Conservation (phyloP, 2,329 filamentous ascomycete genomes). For the Phoma sp. region DNA sequence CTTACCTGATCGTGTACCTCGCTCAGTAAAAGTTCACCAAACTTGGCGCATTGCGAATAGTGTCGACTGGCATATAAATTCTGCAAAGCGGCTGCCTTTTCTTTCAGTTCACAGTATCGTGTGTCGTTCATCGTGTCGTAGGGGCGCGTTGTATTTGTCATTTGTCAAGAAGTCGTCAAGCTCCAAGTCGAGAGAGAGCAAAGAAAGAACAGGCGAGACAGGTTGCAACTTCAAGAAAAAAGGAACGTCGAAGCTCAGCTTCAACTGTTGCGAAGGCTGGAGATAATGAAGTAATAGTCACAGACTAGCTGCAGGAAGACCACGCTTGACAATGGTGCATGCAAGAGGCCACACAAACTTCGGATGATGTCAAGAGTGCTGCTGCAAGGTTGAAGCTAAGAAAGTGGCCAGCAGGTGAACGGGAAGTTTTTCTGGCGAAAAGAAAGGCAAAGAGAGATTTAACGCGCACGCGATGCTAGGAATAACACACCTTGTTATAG, state of each 20-base stretch:
- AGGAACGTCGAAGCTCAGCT: slow-evolving; percentile 1
- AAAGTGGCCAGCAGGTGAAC: neutral
- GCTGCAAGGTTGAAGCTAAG: neutral
- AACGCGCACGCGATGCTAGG: slow-evolving; percentile 16
- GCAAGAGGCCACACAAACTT: slow-evolving; percentile 3
- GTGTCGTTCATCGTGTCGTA: slow-evolving; percentile 9
- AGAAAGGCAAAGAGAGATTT: slow-evolving; percentile 3
- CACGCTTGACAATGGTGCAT: slow-evolving; percentile 10
- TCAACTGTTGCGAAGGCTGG: slow-evolving; percentile 11
- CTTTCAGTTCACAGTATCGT: slow-evolving; percentile 30
- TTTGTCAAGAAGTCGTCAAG: neutral
- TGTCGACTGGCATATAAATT: slow-evolving; percentile 43
- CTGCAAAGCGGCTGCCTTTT: slow-evolving; percentile 40
- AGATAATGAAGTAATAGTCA: slow-evolving; percentile 13
- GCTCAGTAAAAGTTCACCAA: slow-evolving; percentile 32
- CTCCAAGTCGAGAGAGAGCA: neutral
- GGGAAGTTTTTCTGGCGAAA: slow-evolving; percentile 5
- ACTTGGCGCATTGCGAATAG: slow-evolving; percentile 47
- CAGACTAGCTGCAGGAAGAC: slow-evolving; percentile 9
- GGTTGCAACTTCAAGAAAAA: neutral
- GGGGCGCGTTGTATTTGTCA: neutral
- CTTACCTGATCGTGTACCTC: slow-evolving; percentile 33
- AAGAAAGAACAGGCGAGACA: neutral
- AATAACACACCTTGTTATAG: slow-evolving; percentile 25
- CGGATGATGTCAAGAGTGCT: slow-evolving; percentile 15